Base-by-base conservation (phyloP, 2,329 filamentous ascomycete genomes). In the Elsinoe ampelina region DNA sequence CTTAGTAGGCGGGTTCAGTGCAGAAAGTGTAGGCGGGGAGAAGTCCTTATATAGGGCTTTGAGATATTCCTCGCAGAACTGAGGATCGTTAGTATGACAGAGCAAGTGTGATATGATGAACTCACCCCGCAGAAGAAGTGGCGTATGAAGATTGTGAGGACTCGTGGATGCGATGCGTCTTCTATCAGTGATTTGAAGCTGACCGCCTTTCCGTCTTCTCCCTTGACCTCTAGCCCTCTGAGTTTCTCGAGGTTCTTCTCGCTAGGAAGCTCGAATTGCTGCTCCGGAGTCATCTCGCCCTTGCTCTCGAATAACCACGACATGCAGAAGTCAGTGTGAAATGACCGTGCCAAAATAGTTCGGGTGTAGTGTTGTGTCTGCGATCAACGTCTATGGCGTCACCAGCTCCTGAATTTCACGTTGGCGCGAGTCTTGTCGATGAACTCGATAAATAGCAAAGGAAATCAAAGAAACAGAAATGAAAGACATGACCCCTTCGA, bases 71-170 rank as follows among this genome's bases (percentile, higher is more conserved):
- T 70, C 66, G 60, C 68, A 71, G 56, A 63, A 62, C 64, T 67
- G 45, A 11, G 12, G 20, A 8, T 26, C 39, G 34, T 57, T 12
- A 57, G 55, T 22, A 43, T 7, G 13, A 13, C 22, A 13, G 10
- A 6, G 26, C 7, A 1, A 22, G 8, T 19, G 19, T 45, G 32
- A 20, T 50, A 36, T 47, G 19, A 57, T 34, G 41, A 13, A 59
- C 65, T 58, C 59, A 70, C 68, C 50, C 69, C 70, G 60, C 70
- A 72, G 65, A 66, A 71, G 63, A 71, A 72, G 60, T 72, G 70
- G 36, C 70, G 65, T 32, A 72, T 65, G 63, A 72, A 72, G 50
- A 72, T 57, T 15, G 71, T 63, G 36, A 72, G 63, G 34, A 68
- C 62, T 47, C 61, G 35, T n/a, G 58, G 39, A 35, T 61, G 38